Evolutionary conservation across 2,329 filamentous ascomycete genomes (phyloP).

Genomic region (Talaromyces atroroseus): DNA sequence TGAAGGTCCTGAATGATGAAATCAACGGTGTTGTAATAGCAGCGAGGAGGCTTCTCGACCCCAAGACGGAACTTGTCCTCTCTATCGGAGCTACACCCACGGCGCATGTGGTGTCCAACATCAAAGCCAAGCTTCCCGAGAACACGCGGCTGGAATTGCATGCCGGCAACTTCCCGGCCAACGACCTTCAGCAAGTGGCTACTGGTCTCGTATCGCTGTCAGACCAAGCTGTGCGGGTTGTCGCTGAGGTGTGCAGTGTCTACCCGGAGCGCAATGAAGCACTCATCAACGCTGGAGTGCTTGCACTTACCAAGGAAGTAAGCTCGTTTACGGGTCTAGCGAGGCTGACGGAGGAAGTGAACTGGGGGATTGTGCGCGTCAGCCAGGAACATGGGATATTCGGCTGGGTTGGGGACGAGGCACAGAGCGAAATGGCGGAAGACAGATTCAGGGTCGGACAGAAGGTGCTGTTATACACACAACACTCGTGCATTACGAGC

Average conservation of each 20-base stretch:
- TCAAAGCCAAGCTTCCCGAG: slow-evolving; percentile 23
- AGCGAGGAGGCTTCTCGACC: slow-evolving; percentile 20
- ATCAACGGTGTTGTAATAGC: slow-evolving; percentile 27
- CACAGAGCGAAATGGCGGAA: slow-evolving; percentile 22
- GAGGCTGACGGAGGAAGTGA: slow-evolving; percentile 24
- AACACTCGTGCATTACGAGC: slow-evolving; percentile 37
- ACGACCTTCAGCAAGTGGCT: slow-evolving; percentile 38
- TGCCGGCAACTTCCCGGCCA: slow-evolving; percentile 34
- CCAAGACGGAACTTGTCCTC: slow-evolving; percentile 22
- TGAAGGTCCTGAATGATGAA: slow-evolving; percentile 26
- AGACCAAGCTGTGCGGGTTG: slow-evolving; percentile 29
- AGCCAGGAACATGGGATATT: slow-evolving; percentile 39
- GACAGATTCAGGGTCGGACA: slow-evolving; percentile 25
- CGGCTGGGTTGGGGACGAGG: slow-evolving; percentile 20
- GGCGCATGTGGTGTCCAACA: slow-evolving; percentile 30
- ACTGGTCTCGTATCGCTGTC: slow-evolving; percentile 27
- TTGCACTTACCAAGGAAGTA: slow-evolving; percentile 33
- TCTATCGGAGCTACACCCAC: slow-evolving; percentile 36
- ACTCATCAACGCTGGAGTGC: slow-evolving; percentile 34
- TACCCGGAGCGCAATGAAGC: slow-evolving; percentile 37
- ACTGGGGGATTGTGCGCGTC: slow-evolving; percentile 32
- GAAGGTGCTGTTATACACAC: slow-evolving; percentile 26
- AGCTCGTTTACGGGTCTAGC: slow-evolving; percentile 23
- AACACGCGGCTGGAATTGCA: slow-evolving; percentile 30
- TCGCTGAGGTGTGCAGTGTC: slow-evolving; percentile 35